phyloP scores from a whole-genome alignment of 495 filamentous ascomycete genomes.

The Oidiodendron maius region DNA sequence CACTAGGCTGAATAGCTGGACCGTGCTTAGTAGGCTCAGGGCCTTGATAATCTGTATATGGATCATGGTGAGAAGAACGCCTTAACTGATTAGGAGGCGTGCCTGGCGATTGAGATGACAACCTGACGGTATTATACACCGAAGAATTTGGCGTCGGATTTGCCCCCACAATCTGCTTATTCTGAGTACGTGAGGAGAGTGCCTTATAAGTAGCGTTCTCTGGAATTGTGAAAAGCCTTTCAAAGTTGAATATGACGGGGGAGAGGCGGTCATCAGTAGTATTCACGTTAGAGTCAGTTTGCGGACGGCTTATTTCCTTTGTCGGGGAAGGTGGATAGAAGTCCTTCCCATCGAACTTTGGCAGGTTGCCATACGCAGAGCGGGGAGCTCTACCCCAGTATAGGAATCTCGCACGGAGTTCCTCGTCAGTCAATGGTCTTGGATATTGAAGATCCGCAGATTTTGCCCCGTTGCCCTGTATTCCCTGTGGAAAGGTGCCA shows the following conservation, averaged over 20 bases:
- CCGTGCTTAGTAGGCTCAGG: too few relatives aligned
- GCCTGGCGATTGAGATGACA: background rate
- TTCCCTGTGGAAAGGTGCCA: constrained; percentile 14
- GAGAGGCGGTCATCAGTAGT: background rate
- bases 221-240: constrained; percentile 13
- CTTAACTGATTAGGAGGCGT: too few relatives aligned
- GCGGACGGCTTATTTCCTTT: constrained; percentile 22
- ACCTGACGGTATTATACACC: background rate
- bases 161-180: background rate
- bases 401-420: constrained; percentile 38
- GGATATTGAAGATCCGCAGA: constrained; percentile 38
- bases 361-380: constrained; percentile 36
- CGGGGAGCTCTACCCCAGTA: constrained; percentile 45
- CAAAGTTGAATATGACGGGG: background rate
- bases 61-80: too few relatives aligned
- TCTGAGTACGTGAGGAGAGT: too few relatives aligned
- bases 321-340: constrained; percentile 48
- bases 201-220: constrained; percentile 15
- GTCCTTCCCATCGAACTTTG: constrained; percentile 51
- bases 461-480: constrained; percentile 6
- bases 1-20: too few relatives aligned
- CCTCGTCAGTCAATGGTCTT: constrained; percentile 40
- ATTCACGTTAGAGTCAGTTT: too few relatives aligned
- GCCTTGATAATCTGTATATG: too few relatives aligned
- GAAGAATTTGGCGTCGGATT: background rate